A percentile compares a stretch with the other conserved stretches of the same genome.
These are phyloP conservation scores for Abelmoschus esculentus DNA, from an alignment of 345 rosid genomes.

Conservation along the genomic window DNA sequence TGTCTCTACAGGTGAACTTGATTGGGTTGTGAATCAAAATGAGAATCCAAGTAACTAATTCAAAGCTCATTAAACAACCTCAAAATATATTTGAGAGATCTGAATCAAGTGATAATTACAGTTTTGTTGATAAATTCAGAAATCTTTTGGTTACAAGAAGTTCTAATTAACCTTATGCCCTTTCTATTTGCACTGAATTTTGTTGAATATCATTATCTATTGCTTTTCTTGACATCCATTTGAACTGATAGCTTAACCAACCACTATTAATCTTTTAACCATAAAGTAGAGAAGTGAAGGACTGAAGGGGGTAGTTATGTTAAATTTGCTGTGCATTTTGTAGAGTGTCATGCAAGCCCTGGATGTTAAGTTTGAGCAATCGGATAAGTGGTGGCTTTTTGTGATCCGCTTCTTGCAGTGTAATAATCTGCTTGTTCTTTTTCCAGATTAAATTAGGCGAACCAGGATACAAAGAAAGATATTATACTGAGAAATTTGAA, in stretches of 20 bases:
- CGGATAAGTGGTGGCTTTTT: neutral
- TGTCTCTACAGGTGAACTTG: neutral
- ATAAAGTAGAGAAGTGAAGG: slow-evolving; percentile 1
- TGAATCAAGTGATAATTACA: neutral
- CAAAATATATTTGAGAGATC: neutral
- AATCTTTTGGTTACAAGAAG: neutral
- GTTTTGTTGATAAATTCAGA: neutral
- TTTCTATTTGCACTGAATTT: neutral
- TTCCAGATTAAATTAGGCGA: slow-evolving; percentile 83
- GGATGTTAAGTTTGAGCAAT: neutral
- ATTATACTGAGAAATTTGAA: slow-evolving; percentile 78
- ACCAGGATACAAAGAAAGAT: slow-evolving; percentile 91
- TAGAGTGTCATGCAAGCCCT: neutral
- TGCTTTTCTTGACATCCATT: neutral
- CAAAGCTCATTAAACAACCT: neutral
- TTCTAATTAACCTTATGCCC: neutral
- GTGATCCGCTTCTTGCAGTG: neutral
- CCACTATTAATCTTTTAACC: neutral
- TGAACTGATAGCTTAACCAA: neutral
- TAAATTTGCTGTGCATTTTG: neutral
- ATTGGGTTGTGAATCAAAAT: neutral
- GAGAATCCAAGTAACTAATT: neutral
- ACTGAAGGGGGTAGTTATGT: neutral
- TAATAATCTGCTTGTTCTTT: neutral
- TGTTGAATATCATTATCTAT: neutral